Base-by-base conservation (phyloP, 148 eudicot genomes). In the Beta vulgaris region DNA sequence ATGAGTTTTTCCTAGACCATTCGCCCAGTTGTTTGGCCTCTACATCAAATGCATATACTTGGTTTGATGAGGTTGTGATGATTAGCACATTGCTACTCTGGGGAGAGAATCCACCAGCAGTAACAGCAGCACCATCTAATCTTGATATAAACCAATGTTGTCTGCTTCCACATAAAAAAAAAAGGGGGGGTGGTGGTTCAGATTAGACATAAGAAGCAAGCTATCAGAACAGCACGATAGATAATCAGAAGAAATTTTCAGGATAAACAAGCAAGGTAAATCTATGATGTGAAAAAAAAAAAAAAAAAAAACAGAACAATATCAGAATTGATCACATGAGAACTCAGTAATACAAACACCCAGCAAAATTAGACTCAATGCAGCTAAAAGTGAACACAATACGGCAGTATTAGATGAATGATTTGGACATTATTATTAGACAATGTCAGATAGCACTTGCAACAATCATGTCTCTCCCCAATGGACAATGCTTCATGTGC, bases 71-170 rank as follows among this genome's bases (percentile, higher is more conserved):
- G 11, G 99, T 92, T 46, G 94, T 90, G 68, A 95, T 66, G 57
- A 95, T 73, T 64, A 95, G 87, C 79, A 95, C 88, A 76, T 95
- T 90, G 84, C 84, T 89, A 62, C 86, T 85, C 53, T 75, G 81
- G 14, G 98, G 97, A 81, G 84, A 84, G 73, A 95, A 95, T 46
- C 96, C 92, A 57, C 90, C 96, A 75, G 97, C 97, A 34, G 99
- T 88, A 35, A 95, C 91, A 69, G 94, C 90, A 64, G 96, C 94
- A 67, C 97, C 97, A 80, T 90, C 91, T 71, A 95, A 81, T 84
- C 96, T 89, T 32, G 99, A 82, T 78, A 95, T 79, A 78, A 95
- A 95, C 97, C 97, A 95, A 79, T 95, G 97, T 60, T 95, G 99
- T 82, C 99, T 92, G 92, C 69, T 32, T 46, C 79, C 72, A 68